Evolutionary conservation across 768 basidiomycete species (phyloP).

Genomic region (Naematelia encephala): DNA sequence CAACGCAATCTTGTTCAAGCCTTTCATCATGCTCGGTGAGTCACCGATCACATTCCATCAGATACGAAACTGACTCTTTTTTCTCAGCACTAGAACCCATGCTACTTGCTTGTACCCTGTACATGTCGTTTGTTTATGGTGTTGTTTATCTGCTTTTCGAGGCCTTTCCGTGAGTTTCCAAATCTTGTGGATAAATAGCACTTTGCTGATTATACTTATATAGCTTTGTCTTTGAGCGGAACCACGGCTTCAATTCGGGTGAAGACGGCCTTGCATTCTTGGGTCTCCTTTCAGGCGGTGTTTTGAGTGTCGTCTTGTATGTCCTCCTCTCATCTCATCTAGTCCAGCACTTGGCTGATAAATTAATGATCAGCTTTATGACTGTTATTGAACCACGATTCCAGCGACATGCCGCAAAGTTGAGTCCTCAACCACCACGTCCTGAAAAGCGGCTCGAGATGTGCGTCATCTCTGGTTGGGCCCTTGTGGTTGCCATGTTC

Average conservation of each 20-base stretch:
- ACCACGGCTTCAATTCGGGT: slow-evolving; percentile 48
- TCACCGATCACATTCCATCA: background rate
- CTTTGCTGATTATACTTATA: background rate
- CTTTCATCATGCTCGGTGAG: slow-evolving; percentile 48
- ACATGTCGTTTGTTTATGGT: slow-evolving; percentile 50
- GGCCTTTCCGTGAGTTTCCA: slow-evolving; percentile 40
- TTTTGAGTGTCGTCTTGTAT: slow-evolving; percentile 36
- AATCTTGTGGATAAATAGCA: background rate
- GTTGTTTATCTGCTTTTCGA: slow-evolving; percentile 51
- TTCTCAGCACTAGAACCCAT: slow-evolving; percentile 47
- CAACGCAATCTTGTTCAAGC: slow-evolving; percentile 44
- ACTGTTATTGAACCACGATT: slow-evolving; percentile 50
- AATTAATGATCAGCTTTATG: slow-evolving; percentile 36
- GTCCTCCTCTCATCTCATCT: slow-evolving; percentile 10
- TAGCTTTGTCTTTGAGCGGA: slow-evolving; percentile 43
- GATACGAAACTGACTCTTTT: background rate
- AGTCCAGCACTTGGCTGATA: background rate
- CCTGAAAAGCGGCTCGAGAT: slow-evolving; percentile 51
- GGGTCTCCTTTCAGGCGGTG: slow-evolving; percentile 47
- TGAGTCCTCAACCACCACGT: slow-evolving; percentile 39
- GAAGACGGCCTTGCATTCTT: slow-evolving; percentile 51
- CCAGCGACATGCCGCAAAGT: slow-evolving; percentile 33
- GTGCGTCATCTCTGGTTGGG: slow-evolving; percentile 47
- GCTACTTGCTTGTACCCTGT: slow-evolving; percentile 51
- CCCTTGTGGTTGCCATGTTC: slow-evolving; percentile 51